phyloP scores from a whole-genome alignment of 305 asterid genomes.

The Solanum hybrid region DNA sequence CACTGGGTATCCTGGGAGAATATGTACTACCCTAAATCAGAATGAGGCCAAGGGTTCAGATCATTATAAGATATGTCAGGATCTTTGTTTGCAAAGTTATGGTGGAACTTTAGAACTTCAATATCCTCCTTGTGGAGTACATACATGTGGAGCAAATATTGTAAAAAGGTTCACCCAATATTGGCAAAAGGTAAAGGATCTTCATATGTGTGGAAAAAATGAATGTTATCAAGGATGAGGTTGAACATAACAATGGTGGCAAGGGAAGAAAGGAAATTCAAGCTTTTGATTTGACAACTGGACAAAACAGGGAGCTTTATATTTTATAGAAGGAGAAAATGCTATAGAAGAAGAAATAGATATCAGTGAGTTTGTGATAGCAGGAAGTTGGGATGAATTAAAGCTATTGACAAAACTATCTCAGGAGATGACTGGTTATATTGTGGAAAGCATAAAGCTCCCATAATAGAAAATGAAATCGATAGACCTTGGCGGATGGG shows the following conservation, averaged over 20 bases:
- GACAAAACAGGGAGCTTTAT: not conserved
- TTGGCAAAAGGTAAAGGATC: not conserved
- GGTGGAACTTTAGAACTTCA: not conserved
- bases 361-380: not conserved
- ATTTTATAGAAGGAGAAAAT: too few species aligned
- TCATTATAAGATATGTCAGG: too few species aligned
- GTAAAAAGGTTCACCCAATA: not conserved
- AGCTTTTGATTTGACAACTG: not conserved
- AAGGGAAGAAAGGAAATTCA: not conserved
- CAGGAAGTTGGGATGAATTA: not conserved
- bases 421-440: not conserved
- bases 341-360: not conserved
- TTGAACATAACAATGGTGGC: not conserved
- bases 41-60: not conserved
- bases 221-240: not conserved
- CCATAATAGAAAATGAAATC: too few species aligned
- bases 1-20: not conserved
- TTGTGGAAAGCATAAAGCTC: not conserved
- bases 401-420: not conserved
- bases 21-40: not conserved
- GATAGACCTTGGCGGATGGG: not conserved
- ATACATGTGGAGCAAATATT: not conserved
- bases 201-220: not conserved
- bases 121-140: not conserved
- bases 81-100: not conserved